phyloP scores from a whole-genome alignment of 1,284 basidiomycete genomes.

The Papiliotrema nemorosa region DNA sequence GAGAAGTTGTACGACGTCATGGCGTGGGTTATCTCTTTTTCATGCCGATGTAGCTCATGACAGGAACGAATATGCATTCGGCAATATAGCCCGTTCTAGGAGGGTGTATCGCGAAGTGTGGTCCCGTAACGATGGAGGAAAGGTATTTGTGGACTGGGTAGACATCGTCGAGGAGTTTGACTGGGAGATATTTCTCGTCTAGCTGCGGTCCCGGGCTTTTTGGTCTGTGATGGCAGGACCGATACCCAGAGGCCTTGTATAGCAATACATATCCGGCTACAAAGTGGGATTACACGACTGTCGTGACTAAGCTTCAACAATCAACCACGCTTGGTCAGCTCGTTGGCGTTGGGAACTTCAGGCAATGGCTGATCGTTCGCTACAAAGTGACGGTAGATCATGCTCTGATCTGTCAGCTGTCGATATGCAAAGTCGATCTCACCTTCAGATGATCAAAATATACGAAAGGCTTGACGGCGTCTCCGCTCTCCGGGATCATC shows the following conservation, averaged over 20 bases:
- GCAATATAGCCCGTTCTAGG: conserved; percentile 24
- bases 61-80: conserved; percentile 24
- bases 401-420: conserved; percentile 10
- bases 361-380: conserved; percentile 22
- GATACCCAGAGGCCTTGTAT: too few species aligned
- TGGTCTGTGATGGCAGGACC: too few species aligned
- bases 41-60: neutral
- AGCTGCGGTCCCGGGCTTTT: too few species aligned
- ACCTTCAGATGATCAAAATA: conserved; percentile 30
- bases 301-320: too few species aligned
- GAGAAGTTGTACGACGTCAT: conserved; percentile 29
- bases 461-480: conserved; percentile 16
- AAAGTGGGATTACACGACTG: too few species aligned
- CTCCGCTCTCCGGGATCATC: conserved; percentile 13
- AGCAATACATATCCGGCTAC: too few species aligned
- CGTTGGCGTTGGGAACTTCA: conserved; percentile 22
- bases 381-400: conserved; percentile 30
- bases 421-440: neutral
- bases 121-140: conserved; percentile 22
- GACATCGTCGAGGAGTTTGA: conserved; percentile 29
- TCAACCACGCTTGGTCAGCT: conserved; percentile 21
- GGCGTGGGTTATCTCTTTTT: conserved; percentile 1
- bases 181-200: conserved; percentile 24
- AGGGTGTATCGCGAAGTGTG: conserved; percentile 33
- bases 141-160: conserved; percentile 29